A percentile compares a stretch with the other conserved stretches of the same genome.
Conservation (phyloP, 208 protist species). For the Leishmania aethiopica region DNA sequence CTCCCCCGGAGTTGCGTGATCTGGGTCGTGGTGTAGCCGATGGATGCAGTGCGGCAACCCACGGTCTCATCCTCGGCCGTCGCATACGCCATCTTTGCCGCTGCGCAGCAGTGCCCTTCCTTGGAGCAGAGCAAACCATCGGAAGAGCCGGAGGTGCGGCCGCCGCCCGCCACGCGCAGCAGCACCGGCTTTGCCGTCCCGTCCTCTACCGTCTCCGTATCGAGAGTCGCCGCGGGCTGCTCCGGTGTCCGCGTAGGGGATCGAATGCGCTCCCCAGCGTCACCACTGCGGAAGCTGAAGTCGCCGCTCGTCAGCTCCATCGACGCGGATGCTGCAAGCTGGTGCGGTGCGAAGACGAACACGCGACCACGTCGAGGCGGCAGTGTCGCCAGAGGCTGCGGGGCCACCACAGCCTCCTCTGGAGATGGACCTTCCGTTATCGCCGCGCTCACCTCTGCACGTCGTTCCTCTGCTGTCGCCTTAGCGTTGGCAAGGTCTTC, state of each 20-base stretch:
- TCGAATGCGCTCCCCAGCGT: not conserved
- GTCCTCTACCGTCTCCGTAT: not conserved
- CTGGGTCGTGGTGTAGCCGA: constrained; percentile 23
- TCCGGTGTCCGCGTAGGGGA: not conserved
- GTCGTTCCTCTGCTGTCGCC: too few relatives aligned
- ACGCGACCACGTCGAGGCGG: constrained; percentile 11
- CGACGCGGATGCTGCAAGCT: constrained; percentile 2
- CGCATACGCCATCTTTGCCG: not conserved
- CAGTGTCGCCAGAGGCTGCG: constrained; percentile 5
- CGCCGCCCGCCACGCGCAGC: constrained; percentile 4
- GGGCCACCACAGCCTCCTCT: not conserved
- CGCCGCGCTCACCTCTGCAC: not conserved
- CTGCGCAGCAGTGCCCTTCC: constrained; percentile 19
- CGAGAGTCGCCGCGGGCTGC: not conserved
- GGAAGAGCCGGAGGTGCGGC: constrained; percentile 14
- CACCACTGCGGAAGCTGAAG: constrained; percentile 4
- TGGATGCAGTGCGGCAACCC: constrained; percentile 16
- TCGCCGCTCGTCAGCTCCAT: constrained; percentile 5
- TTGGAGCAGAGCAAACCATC: constrained; percentile 26
- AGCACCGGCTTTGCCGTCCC: constrained; percentile 6
- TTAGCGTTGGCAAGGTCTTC: not conserved
- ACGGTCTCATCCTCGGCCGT: constrained; percentile 10
- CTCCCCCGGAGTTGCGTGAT: constrained; percentile 25
- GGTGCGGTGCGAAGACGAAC: constrained; percentile 21
- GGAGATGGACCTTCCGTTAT: not conserved